Base-by-base conservation (phyloP, 345 rosid genomes). In the Rhizophora apiculata region DNA sequence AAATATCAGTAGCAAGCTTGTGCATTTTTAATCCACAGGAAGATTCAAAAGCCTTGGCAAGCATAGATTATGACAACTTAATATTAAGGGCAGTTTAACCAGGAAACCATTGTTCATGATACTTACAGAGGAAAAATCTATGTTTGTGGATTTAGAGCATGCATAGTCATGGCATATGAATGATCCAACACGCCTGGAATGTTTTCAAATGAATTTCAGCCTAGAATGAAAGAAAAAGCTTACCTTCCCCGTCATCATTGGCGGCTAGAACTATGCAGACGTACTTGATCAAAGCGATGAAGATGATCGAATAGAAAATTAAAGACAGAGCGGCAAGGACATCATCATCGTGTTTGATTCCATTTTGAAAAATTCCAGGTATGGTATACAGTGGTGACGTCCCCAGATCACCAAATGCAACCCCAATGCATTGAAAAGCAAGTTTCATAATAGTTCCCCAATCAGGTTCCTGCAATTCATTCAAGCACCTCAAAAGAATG, bases 371-470 rank as follows among this genome's bases (percentile, higher is more conserved):
- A 20, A 66, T 59, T 24, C 75, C 48, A 0, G 79, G 34, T 6
- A 68, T 1, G 34, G 72, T 74, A 10, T 78, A 75, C 3, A 78
- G 63, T 0, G 82, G 76, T 19, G 78, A 74, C 0, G 83, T 80
- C 2, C 82, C 83, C 1, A 80, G 19, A 36, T 82, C 83, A 0
- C 83, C 86, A 49, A 77, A 82, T 6, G 74, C 83, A 5, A 82
- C 62, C 4, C 86, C 83, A 5, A 74, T 69, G 68, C 82, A 32
- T 32, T 32, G 34, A 32, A 32, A 32, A 32, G 34, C 34, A 32
- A 32, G 34, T 32, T 32, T 32, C 71, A 70, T 8, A 3, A 64
- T 6, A 48, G 29, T 54, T 20, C 30, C 16, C 24, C 24, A 24
- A 24, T 24, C 24, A 24, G 24, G 24, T 24, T 11, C 62, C 80